phyloP scores from a whole-genome alignment of 768 basidiomycete species.

The Leucocoprinus birnbaumii region DNA sequence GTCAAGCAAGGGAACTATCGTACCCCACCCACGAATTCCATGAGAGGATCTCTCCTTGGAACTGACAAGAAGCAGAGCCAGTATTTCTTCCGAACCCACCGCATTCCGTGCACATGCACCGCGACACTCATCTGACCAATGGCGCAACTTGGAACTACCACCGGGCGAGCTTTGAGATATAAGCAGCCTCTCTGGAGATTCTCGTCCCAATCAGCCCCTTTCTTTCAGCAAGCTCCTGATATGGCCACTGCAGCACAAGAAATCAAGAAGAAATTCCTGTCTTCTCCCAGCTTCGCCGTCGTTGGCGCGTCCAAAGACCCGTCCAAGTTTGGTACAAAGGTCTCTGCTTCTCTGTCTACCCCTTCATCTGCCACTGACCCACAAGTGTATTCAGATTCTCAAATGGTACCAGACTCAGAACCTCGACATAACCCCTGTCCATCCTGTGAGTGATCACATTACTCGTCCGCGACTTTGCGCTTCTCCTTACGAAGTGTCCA shows the following conservation, averaged over 20 bases:
- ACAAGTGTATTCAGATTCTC: constrained; percentile 48
- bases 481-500: constrained; percentile 21
- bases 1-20: neutral
- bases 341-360: constrained; percentile 14
- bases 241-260: constrained; percentile 23
- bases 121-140: constrained; percentile 2
- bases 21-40: neutral
- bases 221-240: neutral
- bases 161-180: neutral
- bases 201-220: neutral
- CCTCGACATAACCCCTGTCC: constrained; percentile 67
- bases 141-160: constrained; percentile 4
- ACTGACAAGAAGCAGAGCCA: neutral
- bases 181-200: neutral
- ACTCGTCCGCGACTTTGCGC: neutral
- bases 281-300: constrained; percentile 67
- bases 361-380: constrained; percentile 1
- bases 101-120: neutral
- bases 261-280: constrained; percentile 58
- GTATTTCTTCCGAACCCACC: neutral
- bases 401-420: constrained; percentile 70
- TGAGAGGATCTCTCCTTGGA: too few relatives aligned
- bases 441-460: constrained; percentile 49
- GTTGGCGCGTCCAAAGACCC: constrained; percentile 82
- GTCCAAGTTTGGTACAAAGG: constrained; percentile 79